Evolutionary conservation across 2,329 filamentous ascomycete genomes (phyloP).

Genomic region (Tolypocladium nubicola): DNA sequence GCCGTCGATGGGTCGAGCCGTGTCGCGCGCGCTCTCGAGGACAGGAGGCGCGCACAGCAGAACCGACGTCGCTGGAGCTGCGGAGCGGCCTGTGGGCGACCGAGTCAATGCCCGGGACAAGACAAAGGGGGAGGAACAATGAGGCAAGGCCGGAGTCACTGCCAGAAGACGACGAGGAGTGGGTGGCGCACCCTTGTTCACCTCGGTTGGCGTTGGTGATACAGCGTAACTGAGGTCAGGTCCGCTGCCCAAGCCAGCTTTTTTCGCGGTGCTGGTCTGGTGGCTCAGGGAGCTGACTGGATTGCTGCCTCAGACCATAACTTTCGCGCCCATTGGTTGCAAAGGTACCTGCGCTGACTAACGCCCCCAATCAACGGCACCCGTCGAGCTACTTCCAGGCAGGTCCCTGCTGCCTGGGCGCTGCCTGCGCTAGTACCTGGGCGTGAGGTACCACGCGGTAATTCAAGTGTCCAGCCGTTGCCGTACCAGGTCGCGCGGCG

Average conservation of each 20-base stretch:
- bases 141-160: constrained; percentile 5
- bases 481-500: not conserved
- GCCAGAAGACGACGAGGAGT: constrained; percentile 8
- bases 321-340: constrained; percentile 18
- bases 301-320: constrained; percentile 27
- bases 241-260: constrained; percentile 16
- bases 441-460: constrained; percentile 9
- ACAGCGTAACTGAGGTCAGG: constrained; percentile 1
- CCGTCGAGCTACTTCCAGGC: constrained; percentile 8
- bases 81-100: not conserved
- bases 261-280: constrained; percentile 14
- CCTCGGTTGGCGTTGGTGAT: constrained; percentile 8
- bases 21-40: not conserved
- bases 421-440: constrained; percentile 15
- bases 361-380: constrained; percentile 17
- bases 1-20: not conserved
- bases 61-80: not conserved
- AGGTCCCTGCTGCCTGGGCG: constrained; percentile 19
- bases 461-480: not conserved
- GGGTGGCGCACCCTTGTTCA: constrained; percentile 18
- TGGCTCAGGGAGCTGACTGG: constrained; percentile 2
- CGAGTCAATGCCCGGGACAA: not conserved
- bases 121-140: constrained; percentile 7
- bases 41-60: not conserved
- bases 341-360: constrained; percentile 10